These are phyloP conservation scores for Butyriboletus appendiculatus DNA, from an alignment of 1,284 basidiomycete species.

Conservation along the genomic window DNA sequence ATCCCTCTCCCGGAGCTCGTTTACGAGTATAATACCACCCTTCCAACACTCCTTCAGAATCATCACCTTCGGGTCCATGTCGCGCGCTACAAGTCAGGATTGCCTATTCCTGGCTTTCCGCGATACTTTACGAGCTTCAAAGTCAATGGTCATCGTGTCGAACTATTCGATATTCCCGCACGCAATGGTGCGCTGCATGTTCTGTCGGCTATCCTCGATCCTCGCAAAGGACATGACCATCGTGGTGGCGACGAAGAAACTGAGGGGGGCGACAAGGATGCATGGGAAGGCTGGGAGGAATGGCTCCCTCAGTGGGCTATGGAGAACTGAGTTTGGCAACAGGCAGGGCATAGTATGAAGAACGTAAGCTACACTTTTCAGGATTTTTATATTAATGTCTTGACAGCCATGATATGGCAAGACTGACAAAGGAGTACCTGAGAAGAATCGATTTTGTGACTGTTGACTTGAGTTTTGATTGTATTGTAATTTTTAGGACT, in stretches of 20 bases:
- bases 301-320: constrained; percentile 45
- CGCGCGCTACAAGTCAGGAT: constrained; percentile 46
- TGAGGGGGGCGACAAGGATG: constrained; percentile 26
- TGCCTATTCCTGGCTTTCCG: constrained; percentile 35
- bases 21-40: constrained; percentile 47
- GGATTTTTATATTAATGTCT: not conserved
- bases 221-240: constrained; percentile 34
- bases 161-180: constrained; percentile 53
- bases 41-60: constrained; percentile 52
- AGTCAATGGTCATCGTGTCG: constrained; percentile 53
- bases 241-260: constrained; percentile 24
- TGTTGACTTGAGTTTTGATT: too few species aligned
- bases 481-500: too few species aligned
- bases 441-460: too few species aligned
- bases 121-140: constrained; percentile 48
- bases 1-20: constrained; percentile 31
- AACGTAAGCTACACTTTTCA: not conserved
- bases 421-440: not conserved
- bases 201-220: constrained; percentile 52
- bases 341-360: not conserved
- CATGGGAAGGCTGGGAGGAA: constrained; percentile 66
- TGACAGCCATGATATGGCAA: not conserved
- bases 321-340: constrained; percentile 25
- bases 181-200: constrained; percentile 67
- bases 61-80: constrained; percentile 51